Conservation (phyloP, 106 monocot species). For the Cymbidium sinense region DNA sequence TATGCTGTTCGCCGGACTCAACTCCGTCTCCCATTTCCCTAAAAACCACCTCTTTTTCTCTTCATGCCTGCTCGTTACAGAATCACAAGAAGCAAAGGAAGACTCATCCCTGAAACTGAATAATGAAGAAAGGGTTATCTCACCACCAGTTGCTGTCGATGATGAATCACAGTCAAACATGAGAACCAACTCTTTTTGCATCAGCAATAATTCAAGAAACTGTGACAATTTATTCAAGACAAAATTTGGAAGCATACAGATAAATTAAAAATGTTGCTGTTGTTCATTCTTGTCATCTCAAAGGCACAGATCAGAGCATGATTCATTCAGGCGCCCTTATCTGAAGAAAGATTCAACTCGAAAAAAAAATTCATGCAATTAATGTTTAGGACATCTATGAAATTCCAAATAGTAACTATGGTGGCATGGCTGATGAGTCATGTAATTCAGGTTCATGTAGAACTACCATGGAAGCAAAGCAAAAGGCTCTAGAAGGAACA, state of each 20-base stretch:
- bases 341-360: background rate
- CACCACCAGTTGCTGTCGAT: background rate
- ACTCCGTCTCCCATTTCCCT: too few species aligned
- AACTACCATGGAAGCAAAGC: background rate
- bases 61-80: too few species aligned
- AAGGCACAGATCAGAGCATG: background rate
- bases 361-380: background rate
- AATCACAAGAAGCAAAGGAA: background rate
- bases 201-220: background rate
- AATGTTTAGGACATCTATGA: constrained; percentile 15
- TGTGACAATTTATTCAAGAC: background rate
- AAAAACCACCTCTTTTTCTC: too few species aligned
- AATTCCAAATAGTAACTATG: constrained; percentile 9
- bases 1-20: too few species aligned
- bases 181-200: background rate
- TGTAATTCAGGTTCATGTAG: background rate
- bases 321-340: background rate
- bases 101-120: too few species aligned
- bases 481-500: constrained; percentile 4
- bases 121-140: too few species aligned
- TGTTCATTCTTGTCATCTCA: background rate
- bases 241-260: background rate
- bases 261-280: background rate
- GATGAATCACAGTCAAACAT: background rate
- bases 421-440: background rate